Evolutionary conservation across 2,329 filamentous ascomycete genomes (phyloP).

Genomic region (Reticulascus tulasneorum): DNA sequence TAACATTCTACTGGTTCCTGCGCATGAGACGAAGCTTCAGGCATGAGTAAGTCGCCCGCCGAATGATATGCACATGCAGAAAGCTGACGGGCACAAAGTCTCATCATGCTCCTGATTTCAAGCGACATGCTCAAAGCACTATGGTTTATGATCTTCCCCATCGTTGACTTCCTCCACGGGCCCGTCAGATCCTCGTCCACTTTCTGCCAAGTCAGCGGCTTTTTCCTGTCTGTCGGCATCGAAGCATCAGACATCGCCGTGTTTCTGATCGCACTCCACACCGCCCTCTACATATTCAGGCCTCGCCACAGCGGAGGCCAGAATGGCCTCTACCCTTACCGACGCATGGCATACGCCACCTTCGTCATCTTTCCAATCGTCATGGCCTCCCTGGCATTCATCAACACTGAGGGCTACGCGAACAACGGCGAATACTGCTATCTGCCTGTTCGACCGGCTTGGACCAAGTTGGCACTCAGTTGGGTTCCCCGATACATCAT

Average conservation of each 20-base stretch:
- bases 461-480: constrained; percentile 64
- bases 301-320: constrained; percentile 43
- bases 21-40: constrained; percentile 71
- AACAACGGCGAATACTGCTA: constrained; percentile 67
- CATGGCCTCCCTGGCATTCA: constrained; percentile 60
- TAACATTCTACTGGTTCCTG: constrained; percentile 67
- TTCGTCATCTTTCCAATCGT: constrained; percentile 57
- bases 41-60: constrained; percentile 64
- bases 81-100: constrained; percentile 39
- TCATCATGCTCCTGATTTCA: constrained; percentile 70
- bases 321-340: constrained; percentile 66
- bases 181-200: constrained; percentile 44
- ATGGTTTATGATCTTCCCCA: constrained; percentile 64
- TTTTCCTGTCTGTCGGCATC: constrained; percentile 62
- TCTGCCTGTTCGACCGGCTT: constrained; percentile 61
- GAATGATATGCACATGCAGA: too few species aligned
- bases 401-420: constrained; percentile 54
- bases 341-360: constrained; percentile 52
- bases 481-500: constrained; percentile 75
- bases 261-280: constrained; percentile 70
- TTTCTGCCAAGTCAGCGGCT: constrained; percentile 67
- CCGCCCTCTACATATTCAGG: constrained; percentile 66
- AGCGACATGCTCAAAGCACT: constrained; percentile 68
- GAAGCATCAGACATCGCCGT: constrained; percentile 69
- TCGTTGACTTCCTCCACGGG: constrained; percentile 51